phyloP scores from a whole-genome alignment of 83 land plant genomes.

The Diphasiastrum complanatum region DNA sequence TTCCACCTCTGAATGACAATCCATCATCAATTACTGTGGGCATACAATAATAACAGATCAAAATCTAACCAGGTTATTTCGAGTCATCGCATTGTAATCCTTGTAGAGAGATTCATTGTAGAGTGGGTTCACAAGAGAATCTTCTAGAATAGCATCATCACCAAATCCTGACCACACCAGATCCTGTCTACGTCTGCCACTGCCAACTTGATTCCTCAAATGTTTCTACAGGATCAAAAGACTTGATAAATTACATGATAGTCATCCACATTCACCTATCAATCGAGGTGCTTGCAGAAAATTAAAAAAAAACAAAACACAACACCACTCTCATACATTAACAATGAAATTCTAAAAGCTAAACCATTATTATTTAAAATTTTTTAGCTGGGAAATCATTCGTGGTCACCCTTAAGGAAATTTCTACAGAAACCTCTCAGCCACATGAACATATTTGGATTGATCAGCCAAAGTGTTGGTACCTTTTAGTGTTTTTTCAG shows the following conservation, averaged over 20 bases:
- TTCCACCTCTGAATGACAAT: no score
- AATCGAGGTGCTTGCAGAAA: not conserved
- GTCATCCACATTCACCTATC: not conserved
- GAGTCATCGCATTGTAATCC: constrained; percentile 56
- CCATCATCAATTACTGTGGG: no score
- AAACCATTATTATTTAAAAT: no score
- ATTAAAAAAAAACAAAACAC: not conserved
- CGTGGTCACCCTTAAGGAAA: no score
- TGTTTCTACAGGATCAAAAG: constrained; percentile 24
- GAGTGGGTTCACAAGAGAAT: constrained; percentile 46
- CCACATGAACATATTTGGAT: no score
- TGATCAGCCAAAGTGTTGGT: no score
- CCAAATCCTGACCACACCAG: constrained; percentile 78
- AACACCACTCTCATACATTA: no score
- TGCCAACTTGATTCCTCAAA: constrained; percentile 38
- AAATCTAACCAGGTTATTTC: constrained; percentile 52
- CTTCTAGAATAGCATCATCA: constrained; percentile 60
- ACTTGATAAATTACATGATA: not conserved
- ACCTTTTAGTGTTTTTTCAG: no score
- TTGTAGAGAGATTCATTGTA: constrained; percentile 45
- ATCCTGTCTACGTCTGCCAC: constrained; percentile 63
- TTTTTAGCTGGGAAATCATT: no score
- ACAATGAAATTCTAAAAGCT: no score
- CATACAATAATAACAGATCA: not conserved
- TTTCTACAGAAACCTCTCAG: no score